Evolutionary conservation across 2,329 filamentous ascomycete species (phyloP).

Genomic region (Hirsutella minnesotensis): DNA sequence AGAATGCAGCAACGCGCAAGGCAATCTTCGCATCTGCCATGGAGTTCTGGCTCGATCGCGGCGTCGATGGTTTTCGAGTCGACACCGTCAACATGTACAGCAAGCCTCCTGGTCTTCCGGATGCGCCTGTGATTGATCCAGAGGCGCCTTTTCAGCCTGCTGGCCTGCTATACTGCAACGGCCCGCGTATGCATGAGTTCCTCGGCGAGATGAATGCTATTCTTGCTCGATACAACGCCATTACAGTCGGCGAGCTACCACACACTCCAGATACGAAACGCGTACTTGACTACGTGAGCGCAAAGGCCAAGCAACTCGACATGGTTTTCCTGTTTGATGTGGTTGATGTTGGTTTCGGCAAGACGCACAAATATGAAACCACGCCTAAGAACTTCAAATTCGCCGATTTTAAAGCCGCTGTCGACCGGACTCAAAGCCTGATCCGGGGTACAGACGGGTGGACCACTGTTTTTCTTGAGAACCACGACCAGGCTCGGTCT

Average conservation of each 20-base stretch:
- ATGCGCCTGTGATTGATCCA: constrained; percentile 42
- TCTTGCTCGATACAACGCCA: constrained; percentile 47
- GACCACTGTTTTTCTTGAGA: constrained; percentile 54
- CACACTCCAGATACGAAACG: constrained; percentile 44
- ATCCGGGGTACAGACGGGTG: constrained; percentile 43
- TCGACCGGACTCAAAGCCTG: constrained; percentile 38
- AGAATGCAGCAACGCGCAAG: constrained; percentile 52
- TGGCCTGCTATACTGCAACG: constrained; percentile 50
- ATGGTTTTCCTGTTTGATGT: constrained; percentile 62
- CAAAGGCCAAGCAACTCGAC: constrained; percentile 45
- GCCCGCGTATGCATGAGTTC: constrained; percentile 57
- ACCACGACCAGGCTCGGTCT: constrained; percentile 51
- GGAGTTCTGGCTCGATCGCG: constrained; percentile 67
- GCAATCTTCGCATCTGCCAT: constrained; percentile 63
- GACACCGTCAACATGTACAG: constrained; percentile 65
- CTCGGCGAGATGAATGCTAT: constrained; percentile 53
- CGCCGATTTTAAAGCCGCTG: constrained; percentile 32
- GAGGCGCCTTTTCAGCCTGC: constrained; percentile 38
- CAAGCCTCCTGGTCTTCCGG: constrained; percentile 46
- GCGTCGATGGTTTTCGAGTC: constrained; percentile 63
- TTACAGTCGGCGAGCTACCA: constrained; percentile 61
- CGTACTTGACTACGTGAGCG: constrained; percentile 48
- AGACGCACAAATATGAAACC: constrained; percentile 40
- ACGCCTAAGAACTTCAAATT: constrained; percentile 31
- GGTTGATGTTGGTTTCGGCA: constrained; percentile 46